Base-by-base conservation (phyloP, 306 rosid genomes). In the Quercus ilex region DNA sequence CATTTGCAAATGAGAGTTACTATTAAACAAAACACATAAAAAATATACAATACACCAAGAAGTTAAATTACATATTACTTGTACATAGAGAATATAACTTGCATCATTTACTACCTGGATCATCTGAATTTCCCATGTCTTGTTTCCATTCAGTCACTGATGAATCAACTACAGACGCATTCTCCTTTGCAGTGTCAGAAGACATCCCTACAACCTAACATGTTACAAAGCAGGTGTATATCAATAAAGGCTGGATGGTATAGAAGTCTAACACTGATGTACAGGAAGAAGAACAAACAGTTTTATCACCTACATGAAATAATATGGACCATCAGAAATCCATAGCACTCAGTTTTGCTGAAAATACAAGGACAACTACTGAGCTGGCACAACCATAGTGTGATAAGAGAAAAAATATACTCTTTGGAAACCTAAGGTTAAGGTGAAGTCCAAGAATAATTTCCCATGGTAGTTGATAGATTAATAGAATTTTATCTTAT, bases 101-200 rank as follows among this genome's bases (percentile, higher is more conserved):
- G 35, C 72, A 69, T 68, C 7, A 78, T 74, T 74, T 63, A 26
- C 58, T 73, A 90, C 94, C 94, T 79, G 89, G 91, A 74, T 79
- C 90, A 80, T 88, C 89, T 18, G 88, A 85, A 84, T 83, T 85
- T 73, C 91, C 89, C 77, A 86, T 77, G 55, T 88, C 91, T 58
- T 80, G 87, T 74, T 83, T 90, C 90, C 90, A 83, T 53, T 90
- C 91, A 67, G 90, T 79, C 62, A 83, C 86, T 1, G 92, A 92
- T 60, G 92, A 92, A 78, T 90, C 92, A 83, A 87, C 97, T 33
- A 88, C 93, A 43, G 93, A 92, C 14, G 86, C 89, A 84, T 82
- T 87, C 82, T 84, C 92, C 86, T 88, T 91, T 53, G 89, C 87
- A 79, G 91, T 89, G 77, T 89, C 91, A 67, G 86, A 88, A 79